Conservation (phyloP, 129 eudicot species). For the Escallonia herrerae region DNA sequence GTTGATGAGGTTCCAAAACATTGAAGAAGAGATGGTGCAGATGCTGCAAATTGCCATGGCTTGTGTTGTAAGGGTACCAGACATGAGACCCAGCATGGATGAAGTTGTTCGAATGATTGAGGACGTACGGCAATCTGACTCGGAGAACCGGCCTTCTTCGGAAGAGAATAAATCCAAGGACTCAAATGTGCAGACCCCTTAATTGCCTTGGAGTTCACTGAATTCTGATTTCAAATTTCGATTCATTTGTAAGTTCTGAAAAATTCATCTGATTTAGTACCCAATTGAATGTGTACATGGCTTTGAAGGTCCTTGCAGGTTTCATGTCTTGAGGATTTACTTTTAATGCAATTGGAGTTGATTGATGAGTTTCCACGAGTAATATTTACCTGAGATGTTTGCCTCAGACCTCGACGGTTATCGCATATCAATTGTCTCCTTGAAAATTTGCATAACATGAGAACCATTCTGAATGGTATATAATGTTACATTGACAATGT, state of each 20-base stretch:
- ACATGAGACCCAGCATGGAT: conserved; percentile 66
- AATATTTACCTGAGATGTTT: too few relatives aligned
- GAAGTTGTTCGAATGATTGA: conserved; percentile 82
- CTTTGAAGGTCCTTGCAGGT: neutral
- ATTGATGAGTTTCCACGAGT: too few relatives aligned
- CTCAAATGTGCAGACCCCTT: conserved; percentile 53
- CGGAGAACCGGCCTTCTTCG: conserved; percentile 70
- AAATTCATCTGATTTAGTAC: conserved; percentile 8
- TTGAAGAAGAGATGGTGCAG: conserved; percentile 91
- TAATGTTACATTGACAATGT: too few relatives aligned
- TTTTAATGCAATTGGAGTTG: neutral
- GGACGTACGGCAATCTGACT: conserved; percentile 67
- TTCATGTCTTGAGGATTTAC: neutral
- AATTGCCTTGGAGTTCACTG: conserved; percentile 16
- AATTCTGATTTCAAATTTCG: neutral
- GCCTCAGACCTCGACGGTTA: too few relatives aligned
- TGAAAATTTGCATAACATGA: too few relatives aligned
- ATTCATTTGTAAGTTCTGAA: neutral
- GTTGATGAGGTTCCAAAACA: conserved; percentile 63
- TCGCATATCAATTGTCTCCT: too few relatives aligned
- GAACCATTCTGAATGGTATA: too few relatives aligned
- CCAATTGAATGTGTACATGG: neutral
- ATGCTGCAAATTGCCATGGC: conserved; percentile 94
- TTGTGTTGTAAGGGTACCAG: conserved; percentile 65
- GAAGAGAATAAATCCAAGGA: conserved; percentile 61